Evolutionary conservation across 192 early-diverging fungal genomes (phyloP), one percentile per base, ranked within the genome.

Genomic region (Gamsiella multidivaricata): DNA sequence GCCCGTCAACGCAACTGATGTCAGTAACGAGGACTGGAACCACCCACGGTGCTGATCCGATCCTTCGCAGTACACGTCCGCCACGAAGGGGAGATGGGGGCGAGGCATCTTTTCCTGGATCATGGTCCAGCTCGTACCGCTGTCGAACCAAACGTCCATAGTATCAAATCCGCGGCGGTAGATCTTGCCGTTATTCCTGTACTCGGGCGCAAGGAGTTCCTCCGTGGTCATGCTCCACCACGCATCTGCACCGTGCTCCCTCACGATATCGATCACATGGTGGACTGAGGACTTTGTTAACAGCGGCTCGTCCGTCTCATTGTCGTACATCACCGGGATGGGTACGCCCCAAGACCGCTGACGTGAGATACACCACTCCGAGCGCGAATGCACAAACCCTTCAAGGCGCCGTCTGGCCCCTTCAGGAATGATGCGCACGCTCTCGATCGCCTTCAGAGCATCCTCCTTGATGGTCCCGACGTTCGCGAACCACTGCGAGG

Each of bases 71-170:
- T 81, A 81, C 6, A 81, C 80, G 78, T 93, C 91, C 0, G 91
- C 91, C 11, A 88, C 68, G 51, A 81, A 61, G 5, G 64, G 52
- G 3, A 57, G 42, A 26, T 75, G 51, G 50, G 56, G 51, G 11
- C 78, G 65, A 23, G 47, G 56, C 66, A 63, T 70, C 58, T 80
- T 71, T 50, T 74, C 82, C 42, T 85, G 82, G 0, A 94, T 69
- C 65, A 88, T 73, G 43, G 88, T 88, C 93, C 93, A 93, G 41
- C 88, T 91, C 34, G 88, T 90, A 7, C 93, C 93, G 61, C 89
- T 91, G 69, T 94, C 93, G 57, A 94, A 94, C 92, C 93, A 94
- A n/a, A 94, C 93, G 55, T 94, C 93, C 93, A 94, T 93, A 2
- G 92, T 94, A 63, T 94, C 93, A n/a, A 69, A 79, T 15, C 93